Percentiles rank a stretch among this genome's conserved stretches.
Conservation (phyloP, 768 basidiomycete species). For the Tylopilus subfusipes region DNA sequence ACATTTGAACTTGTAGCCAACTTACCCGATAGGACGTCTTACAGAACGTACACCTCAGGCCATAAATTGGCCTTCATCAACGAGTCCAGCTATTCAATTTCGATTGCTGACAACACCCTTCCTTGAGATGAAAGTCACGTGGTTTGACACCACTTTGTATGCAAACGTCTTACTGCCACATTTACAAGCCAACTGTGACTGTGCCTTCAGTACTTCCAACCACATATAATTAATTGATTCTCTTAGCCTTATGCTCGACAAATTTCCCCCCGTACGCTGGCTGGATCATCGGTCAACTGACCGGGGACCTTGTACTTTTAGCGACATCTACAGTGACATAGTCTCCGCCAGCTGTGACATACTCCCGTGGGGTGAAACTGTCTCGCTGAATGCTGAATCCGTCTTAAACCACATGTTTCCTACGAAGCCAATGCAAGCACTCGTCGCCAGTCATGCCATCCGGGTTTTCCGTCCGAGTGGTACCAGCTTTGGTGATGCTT, state of each 20-base stretch:
- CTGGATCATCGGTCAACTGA: background rate
- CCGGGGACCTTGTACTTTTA: no score
- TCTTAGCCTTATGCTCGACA: background rate
- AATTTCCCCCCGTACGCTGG: background rate
- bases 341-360: no score
- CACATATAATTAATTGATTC: background rate
- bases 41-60: background rate
- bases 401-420: conserved; percentile 17
- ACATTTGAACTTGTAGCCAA: conserved; percentile 8
- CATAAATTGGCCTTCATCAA: conserved; percentile 5
- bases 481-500: background rate
- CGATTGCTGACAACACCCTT: conserved; percentile 9
- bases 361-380: conserved; percentile 11
- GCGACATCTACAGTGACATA: no score
- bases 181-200: conserved; percentile 8
- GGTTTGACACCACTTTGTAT: conserved; percentile 12
- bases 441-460: conserved; percentile 8
- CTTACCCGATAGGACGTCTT: no score
- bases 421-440: conserved; percentile 3
- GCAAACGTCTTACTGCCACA: conserved; percentile 1
- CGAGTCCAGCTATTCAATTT: conserved; percentile 8
- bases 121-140: conserved; percentile 15
- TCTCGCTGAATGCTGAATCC: conserved; percentile 6
- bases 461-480: conserved; percentile 5
- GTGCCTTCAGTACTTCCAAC: background rate